Evolutionary conservation across 2,329 filamentous ascomycete genomes (phyloP).

Genomic region (Fusarium globosum): DNA sequence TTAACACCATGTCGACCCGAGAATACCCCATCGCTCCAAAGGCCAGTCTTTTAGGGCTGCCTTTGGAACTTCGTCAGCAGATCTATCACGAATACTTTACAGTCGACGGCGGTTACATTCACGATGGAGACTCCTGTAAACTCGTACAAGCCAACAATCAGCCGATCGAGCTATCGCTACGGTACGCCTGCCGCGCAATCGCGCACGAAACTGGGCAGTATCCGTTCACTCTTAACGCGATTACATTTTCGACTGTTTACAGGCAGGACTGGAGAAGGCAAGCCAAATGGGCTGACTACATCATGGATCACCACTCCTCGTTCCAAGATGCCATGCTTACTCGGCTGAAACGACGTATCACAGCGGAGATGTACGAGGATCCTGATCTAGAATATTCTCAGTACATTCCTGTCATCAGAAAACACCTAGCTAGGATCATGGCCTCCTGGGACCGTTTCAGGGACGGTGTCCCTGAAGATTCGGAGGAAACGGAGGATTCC

Average conservation of each 20-base stretch:
- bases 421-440: too few relatives aligned
- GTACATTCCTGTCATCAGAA: neutral
- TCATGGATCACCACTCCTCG: rapidly evolving
- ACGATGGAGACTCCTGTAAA: neutral
- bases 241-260: neutral
- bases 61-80: rapidly evolving
- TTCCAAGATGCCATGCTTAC: neutral
- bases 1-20: neutral
- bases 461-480: too few relatives aligned
- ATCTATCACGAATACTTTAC: neutral
- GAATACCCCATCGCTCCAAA: rapidly evolving
- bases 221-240: neutral
- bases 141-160: neutral
- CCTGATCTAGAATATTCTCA: neutral
- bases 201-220: neutral
- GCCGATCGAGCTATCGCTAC: neutral
- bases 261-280: neutral
- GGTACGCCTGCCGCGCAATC: rapidly evolving
- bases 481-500: too few relatives aligned
- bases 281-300: neutral
- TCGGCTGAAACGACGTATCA: neutral
- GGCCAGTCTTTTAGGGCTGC: neutral
- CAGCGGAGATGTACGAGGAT: neutral
- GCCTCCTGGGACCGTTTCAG: too few relatives aligned
- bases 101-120: neutral